Conservation (phyloP, 139 green algal genomes). For the Chlamydomonas schloesseri region DNA sequence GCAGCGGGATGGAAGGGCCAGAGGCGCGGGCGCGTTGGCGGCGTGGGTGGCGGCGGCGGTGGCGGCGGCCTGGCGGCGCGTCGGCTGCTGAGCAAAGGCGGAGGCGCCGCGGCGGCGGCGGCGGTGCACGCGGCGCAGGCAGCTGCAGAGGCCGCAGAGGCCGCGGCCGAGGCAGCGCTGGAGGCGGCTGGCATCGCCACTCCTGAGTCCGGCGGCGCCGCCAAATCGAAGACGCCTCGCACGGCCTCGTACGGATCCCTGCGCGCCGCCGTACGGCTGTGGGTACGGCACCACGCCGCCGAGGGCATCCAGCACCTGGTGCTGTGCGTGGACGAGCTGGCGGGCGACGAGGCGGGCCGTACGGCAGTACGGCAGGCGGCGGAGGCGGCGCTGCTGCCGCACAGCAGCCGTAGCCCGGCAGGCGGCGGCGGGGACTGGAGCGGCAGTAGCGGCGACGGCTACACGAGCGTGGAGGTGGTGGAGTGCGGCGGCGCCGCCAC, state of each 20-base stretch:
- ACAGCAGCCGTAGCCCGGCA: too few relatives aligned
- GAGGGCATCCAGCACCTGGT: conserved; percentile 24
- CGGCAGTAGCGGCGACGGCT: too few relatives aligned
- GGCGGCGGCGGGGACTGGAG: background rate
- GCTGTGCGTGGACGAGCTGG: background rate
- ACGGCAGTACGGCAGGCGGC: background rate
- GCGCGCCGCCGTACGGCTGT: background rate
- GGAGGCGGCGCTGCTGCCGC: background rate
- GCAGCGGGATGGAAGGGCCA: too few relatives aligned
- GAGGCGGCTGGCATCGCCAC: too few relatives aligned
- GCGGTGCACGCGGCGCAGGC: background rate
- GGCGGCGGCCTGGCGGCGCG: too few relatives aligned
- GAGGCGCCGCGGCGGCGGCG: too few relatives aligned
- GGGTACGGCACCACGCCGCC: background rate
- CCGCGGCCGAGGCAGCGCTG: background rate
- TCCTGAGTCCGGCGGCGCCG: too few relatives aligned
- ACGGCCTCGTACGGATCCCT: background rate
- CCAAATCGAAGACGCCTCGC: too few relatives aligned
- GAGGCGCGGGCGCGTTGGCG: too few relatives aligned
- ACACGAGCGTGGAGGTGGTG: background rate
- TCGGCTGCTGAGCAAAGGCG: background rate
- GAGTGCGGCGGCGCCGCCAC: background rate
- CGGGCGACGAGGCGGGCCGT: background rate
- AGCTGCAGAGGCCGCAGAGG: background rate
- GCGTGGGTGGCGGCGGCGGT: background rate